phyloP scores from a whole-genome alignment of 2,329 filamentous ascomycete species.

The Chrysoporthe austroafricana region DNA sequence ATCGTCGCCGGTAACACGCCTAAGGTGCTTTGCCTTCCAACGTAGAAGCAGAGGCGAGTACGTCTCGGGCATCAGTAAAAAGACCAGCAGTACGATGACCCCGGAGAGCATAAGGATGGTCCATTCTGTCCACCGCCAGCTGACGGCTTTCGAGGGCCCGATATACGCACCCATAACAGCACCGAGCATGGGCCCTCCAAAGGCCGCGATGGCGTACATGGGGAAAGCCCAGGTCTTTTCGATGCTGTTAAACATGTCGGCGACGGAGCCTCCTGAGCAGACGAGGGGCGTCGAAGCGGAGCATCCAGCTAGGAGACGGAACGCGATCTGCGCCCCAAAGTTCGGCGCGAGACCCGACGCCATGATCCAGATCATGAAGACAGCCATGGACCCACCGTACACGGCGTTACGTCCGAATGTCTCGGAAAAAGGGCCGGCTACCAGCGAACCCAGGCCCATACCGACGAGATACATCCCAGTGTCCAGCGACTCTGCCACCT shows the following conservation, averaged over 20 bases:
- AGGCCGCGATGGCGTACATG: conserved; percentile 51
- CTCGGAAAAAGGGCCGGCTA: conserved; percentile 45
- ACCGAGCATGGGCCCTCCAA: conserved; percentile 47
- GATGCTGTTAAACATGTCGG: conserved; percentile 43
- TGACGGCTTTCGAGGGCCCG: conserved; percentile 55
- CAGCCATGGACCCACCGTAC: conserved; percentile 43
- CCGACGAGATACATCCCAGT: conserved; percentile 46
- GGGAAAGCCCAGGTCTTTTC: conserved; percentile 43
- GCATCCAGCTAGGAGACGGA: conserved; percentile 53
- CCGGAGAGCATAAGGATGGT: conserved; percentile 66
- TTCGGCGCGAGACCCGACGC: conserved; percentile 48
- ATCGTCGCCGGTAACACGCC: conserved; percentile 64
- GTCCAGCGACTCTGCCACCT: conserved; percentile 54
- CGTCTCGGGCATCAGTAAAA: conserved; percentile 68
- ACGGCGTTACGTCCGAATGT: conserved; percentile 45
- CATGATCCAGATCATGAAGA: conserved; percentile 51
- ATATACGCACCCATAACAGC: conserved; percentile 63
- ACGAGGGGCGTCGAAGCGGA: conserved; percentile 50
- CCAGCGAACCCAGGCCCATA: conserved; percentile 42
- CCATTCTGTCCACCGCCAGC: conserved; percentile 70
- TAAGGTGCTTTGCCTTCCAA: conserved; percentile 61
- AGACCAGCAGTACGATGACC: conserved; percentile 57
- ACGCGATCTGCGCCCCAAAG: conserved; percentile 47
- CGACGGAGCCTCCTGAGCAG: conserved; percentile 46
- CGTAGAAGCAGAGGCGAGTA: conserved; percentile 61